A percentile compares a stretch with the other conserved stretches of the same genome.
Conservation (phyloP, 2,329 filamentous ascomycete genomes). For the Claviceps cyperi region DNA sequence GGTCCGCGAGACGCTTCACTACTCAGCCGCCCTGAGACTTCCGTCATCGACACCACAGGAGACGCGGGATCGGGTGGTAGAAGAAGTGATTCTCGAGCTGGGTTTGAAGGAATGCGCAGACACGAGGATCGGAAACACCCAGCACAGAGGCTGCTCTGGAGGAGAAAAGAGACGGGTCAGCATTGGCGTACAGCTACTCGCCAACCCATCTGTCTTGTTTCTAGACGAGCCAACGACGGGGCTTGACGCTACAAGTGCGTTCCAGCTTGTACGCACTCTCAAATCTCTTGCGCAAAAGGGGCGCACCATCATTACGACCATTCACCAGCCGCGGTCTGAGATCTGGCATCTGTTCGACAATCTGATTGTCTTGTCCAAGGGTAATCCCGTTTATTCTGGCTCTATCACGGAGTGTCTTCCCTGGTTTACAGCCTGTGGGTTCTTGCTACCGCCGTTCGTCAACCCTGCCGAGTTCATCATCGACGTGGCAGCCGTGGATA, state of each 20-base stretch:
- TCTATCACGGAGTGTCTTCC: slow-evolving; percentile 39
- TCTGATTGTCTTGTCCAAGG: slow-evolving; percentile 52
- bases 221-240: slow-evolving; percentile 70
- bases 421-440: slow-evolving; percentile 48
- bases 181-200: slow-evolving; percentile 65
- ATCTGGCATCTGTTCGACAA: slow-evolving; percentile 69
- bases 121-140: slow-evolving; percentile 56
- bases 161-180: slow-evolving; percentile 66
- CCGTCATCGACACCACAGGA: slow-evolving; percentile 44
- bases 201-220: slow-evolving; percentile 64
- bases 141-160: slow-evolving; percentile 62
- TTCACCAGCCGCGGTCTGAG: slow-evolving; percentile 65
- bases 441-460: slow-evolving; percentile 53
- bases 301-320: slow-evolving; percentile 57
- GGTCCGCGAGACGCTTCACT: slow-evolving; percentile 59
- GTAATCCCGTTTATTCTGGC: slow-evolving; percentile 55
- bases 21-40: slow-evolving; percentile 57
- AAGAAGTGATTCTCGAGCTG: slow-evolving; percentile 62
- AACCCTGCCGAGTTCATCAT: slow-evolving; percentile 68
- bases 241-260: slow-evolving; percentile 63
- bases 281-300: slow-evolving; percentile 54
- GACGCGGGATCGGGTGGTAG: slow-evolving; percentile 50
- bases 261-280: slow-evolving; percentile 55
- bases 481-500: slow-evolving; percentile 61
- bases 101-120: slow-evolving; percentile 65